Evolutionary conservation across 192 early-diverging fungal species (phyloP), one percentile per base, ranked within the genome.

Genomic region (Chytriomyces hyalinus): DNA sequence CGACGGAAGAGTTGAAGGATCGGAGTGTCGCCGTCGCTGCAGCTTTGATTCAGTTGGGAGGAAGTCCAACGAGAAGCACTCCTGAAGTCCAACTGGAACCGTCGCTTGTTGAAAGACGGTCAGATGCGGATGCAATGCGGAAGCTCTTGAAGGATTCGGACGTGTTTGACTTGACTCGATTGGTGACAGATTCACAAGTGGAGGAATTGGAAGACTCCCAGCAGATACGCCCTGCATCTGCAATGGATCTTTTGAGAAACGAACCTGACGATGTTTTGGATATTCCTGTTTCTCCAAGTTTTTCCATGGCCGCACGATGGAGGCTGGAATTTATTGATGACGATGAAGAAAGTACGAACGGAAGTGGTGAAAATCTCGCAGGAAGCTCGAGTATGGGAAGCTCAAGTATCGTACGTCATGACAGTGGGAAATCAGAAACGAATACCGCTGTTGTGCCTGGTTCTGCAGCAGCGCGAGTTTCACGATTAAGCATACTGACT

Each of bases 271-370:
- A 57, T 20, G 20, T 57, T 57, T 20, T 57, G 53, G 53, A 57
- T 57, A 57, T 57, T 57, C 53, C 68, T 6, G 15, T 45, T 9
- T 22, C 49, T 22, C 68, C 68, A 22, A 53, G 11, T 70, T 70
- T 70, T 50, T 70, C 68, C 8, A 70, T 70, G 68, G 68, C 68
- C 3, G 71, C 64, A 8, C 20, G 61, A n/a, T 75, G 62, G 64
- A 9, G 73, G 36, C 64, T 75, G 17, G 73, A 75, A 51, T 62
- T 51, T 13, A 75, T 75, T 28, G 62, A 66, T 20, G 73, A 64
- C 2, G 73, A 75, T 11, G 73, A 66, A 24, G 64, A 65, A 26
- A 9, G 60, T 17, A 36, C 11, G 10, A 49, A 10, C 8, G 68
- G 20, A 11, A 67, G 8, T 47, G 68, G 47, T 8, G 20, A 20